Evolutionary conservation across 1,139 yeast genomes (phyloP).

Genomic region (Pichia norvegensis): DNA sequence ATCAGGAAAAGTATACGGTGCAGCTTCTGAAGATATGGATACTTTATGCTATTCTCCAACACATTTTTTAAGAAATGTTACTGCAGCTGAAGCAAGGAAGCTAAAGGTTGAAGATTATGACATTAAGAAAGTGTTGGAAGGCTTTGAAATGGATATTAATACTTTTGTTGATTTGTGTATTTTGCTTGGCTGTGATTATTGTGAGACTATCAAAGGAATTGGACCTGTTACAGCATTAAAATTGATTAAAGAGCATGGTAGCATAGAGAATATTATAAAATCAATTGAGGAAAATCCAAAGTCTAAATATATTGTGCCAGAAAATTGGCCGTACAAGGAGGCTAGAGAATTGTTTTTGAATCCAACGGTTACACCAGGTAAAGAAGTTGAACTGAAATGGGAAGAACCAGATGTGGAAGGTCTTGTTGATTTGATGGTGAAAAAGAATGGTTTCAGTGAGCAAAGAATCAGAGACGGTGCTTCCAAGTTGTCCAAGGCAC

Average conservation of each 20-base stretch:
- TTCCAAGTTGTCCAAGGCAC: slow-evolving; percentile 72
- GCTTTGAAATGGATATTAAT: slow-evolving; percentile 59
- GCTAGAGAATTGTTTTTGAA: slow-evolving; percentile 75
- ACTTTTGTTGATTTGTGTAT: slow-evolving; percentile 90
- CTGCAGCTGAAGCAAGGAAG: slow-evolving; percentile 89
- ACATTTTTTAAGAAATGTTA: slow-evolving; percentile 72
- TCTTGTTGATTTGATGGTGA: slow-evolving; percentile 61
- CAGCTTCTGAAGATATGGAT: slow-evolving; percentile 99
- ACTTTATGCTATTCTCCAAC: slow-evolving; percentile 90
- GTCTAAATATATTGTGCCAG: slow-evolving; percentile 75
- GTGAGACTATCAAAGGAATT: slow-evolving; percentile 89
- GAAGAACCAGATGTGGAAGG: slow-evolving; percentile 71
- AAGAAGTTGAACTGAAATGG: slow-evolving; percentile 67
- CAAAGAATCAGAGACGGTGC: slow-evolving; percentile 87
- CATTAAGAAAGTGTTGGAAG: slow-evolving; percentile 61
- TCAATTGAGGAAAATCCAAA: slow-evolving; percentile 53
- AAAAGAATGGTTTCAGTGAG: slow-evolving; percentile 79
- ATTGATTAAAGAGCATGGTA: slow-evolving; percentile 76
- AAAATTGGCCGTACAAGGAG: slow-evolving; percentile 87
- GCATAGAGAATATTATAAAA: slow-evolving; percentile 70
- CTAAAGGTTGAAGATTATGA: slow-evolving; percentile 85
- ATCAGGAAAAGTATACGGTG: slow-evolving; percentile 86
- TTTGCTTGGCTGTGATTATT: slow-evolving; percentile 90
- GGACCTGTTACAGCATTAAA: slow-evolving; percentile 94
- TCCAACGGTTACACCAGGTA: slow-evolving; percentile 68